A percentile compares a stretch with the other conserved stretches of the same genome.
Conservation (phyloP, 352 stramenopile species). For the Phytophthora cactorum region DNA sequence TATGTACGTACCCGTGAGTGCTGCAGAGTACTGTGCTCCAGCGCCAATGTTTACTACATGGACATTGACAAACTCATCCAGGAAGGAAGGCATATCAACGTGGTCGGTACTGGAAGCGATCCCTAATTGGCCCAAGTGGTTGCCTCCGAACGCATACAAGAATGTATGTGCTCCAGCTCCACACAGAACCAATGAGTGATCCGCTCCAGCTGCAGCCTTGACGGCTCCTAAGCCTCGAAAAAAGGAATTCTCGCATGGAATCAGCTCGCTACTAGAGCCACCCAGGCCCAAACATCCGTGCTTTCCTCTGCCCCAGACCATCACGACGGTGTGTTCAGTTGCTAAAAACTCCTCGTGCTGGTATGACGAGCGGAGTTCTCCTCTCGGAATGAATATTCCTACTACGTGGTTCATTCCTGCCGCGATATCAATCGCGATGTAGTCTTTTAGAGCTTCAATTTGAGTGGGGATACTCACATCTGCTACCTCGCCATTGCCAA, state of each 20-base stretch:
- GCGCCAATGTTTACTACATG: slow-evolving; percentile 55
- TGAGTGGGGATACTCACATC: slow-evolving; percentile 27
- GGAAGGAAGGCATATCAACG: slow-evolving; percentile 61
- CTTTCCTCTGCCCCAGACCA: slow-evolving; percentile 51
- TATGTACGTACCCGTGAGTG: slow-evolving; percentile 43
- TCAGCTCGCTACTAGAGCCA: slow-evolving; percentile 28
- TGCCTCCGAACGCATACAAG: slow-evolving; percentile 79
- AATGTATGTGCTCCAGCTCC: slow-evolving; percentile 41
- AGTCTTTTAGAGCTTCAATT: slow-evolving; percentile 36
- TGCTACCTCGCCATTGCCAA: slow-evolving; percentile 43
- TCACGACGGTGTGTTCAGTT: slow-evolving; percentile 47
- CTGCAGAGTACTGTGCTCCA: slow-evolving; percentile 60
- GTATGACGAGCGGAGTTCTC: neutral
- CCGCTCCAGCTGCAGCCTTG: slow-evolving; percentile 53
- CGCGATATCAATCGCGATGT: slow-evolving; percentile 48
- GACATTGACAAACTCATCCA: slow-evolving; percentile 59
- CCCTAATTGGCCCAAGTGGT: slow-evolving; percentile 68
- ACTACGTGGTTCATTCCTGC: slow-evolving; percentile 61
- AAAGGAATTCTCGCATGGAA: slow-evolving; percentile 56
- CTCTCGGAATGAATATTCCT: slow-evolving; percentile 44
- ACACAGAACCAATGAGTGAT: slow-evolving; percentile 77
- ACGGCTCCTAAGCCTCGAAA: slow-evolving; percentile 63
- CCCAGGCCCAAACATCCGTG: slow-evolving; percentile 69
- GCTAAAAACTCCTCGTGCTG: slow-evolving; percentile 6
- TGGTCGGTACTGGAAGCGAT: slow-evolving; percentile 40